Evolutionary conservation across 2,329 filamentous ascomycete species (phyloP).

Genomic region (Fusarium sp.): DNA sequence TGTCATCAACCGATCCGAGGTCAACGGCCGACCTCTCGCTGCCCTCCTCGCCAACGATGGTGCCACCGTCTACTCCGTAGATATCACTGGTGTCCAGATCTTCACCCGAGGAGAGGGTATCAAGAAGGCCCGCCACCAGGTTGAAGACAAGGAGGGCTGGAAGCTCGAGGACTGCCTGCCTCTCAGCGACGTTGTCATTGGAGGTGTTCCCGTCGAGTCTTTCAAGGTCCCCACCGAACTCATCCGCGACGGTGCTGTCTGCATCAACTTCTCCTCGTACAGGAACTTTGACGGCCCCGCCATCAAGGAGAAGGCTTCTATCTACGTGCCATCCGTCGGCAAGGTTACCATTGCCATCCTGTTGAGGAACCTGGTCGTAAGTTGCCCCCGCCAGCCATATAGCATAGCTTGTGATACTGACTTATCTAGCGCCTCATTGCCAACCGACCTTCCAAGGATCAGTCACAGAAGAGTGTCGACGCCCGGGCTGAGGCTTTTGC

Average conservation of each 20-base stretch:
- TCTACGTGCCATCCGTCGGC: conserved; percentile 96
- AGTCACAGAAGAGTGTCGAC: conserved; percentile 53
- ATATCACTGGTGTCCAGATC: conserved; percentile 89
- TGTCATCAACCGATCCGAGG: conserved; percentile 95
- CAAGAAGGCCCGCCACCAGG: conserved; percentile 86
- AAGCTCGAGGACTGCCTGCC: conserved; percentile 84
- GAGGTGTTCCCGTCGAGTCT: conserved; percentile 86
- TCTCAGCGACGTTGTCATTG: conserved; percentile 93
- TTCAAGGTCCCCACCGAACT: conserved; percentile 91
- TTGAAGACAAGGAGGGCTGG: conserved; percentile 85
- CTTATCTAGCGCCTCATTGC: conserved; percentile 63
- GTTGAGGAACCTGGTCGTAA: conserved; percentile 87
- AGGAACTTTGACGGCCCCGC: conserved; percentile 90
- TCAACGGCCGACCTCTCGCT: conserved; percentile 92
- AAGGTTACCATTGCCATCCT: conserved; percentile 97
- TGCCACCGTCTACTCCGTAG: conserved; percentile 93
- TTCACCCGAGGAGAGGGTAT: conserved; percentile 93
- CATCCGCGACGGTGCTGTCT: conserved; percentile 91
- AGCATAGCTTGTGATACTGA: conserved; percentile 43
- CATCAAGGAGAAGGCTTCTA: conserved; percentile 94
- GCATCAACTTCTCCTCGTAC: conserved; percentile 97
- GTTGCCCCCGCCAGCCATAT: conserved; percentile 51
- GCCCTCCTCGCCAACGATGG: conserved; percentile 96
- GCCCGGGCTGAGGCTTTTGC: conserved; percentile 59
- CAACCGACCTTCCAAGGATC: conserved; percentile 60